These are phyloP conservation scores for Guyanaporus albipodus DNA, from an alignment of 768 basidiomycete species.

Conservation along the genomic window DNA sequence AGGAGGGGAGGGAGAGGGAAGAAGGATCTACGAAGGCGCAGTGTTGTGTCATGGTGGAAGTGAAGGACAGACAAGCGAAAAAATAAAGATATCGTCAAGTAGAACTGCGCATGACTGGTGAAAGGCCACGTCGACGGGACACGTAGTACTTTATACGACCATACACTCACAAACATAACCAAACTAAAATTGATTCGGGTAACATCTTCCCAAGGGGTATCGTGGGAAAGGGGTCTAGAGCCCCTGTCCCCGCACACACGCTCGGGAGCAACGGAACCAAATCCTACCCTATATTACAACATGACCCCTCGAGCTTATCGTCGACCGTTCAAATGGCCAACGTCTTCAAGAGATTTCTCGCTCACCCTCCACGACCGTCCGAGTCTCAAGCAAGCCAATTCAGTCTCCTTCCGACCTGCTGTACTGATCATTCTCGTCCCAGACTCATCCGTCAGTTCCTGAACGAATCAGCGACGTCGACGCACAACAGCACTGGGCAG, in stretches of 20 bases:
- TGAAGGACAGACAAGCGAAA: not conserved
- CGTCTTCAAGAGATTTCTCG: slow-evolving; percentile 8
- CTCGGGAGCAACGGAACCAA: too few species aligned
- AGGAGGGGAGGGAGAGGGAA: slow-evolving; percentile 37
- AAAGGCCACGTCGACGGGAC: slow-evolving; percentile 25
- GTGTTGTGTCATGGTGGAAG: slow-evolving; percentile 22
- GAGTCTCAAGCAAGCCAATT: not conserved
- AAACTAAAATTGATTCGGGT: slow-evolving; percentile 6
- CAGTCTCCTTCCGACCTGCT: not conserved
- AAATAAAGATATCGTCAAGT: slow-evolving; percentile 25
- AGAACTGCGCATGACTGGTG: slow-evolving; percentile 15
- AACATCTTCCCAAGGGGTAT: not conserved
- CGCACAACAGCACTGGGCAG: not conserved
- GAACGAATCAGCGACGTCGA: not conserved
- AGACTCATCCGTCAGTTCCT: not conserved
- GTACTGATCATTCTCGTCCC: not conserved
- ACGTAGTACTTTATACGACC: slow-evolving; percentile 30
- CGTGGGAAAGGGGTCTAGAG: too few species aligned
- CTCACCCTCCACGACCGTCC: not conserved
- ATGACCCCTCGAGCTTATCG: too few species aligned
- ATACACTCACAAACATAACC: slow-evolving; percentile 23
- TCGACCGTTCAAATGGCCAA: too few species aligned
- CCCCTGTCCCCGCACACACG: slow-evolving; percentile 1
- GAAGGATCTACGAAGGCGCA: slow-evolving; percentile 36
- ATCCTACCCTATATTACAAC: too few species aligned